Evolutionary conservation across 176 grass and related monocot species (phyloP), one percentile per base, ranked within the genome.

Genomic region (Aechmea fasciata): DNA sequence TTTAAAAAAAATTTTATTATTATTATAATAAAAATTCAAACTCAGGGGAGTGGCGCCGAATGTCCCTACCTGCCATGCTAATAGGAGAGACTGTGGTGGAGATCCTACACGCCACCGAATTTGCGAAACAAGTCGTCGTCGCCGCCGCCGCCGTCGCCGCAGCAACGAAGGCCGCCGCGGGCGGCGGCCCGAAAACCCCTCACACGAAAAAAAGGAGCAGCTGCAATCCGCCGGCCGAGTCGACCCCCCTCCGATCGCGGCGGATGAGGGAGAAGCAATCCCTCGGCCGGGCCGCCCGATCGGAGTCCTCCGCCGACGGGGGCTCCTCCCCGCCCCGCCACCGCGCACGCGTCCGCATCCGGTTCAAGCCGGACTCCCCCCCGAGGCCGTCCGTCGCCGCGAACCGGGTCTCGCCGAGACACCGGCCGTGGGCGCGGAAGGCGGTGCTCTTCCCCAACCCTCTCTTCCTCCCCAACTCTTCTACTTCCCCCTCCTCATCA

Each of bases 401-500:
- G 0, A 87, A 90, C 67, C 74, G 86, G 41, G 77, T 92, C 2
- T 97, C 86, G 2, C 93, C 92, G 5, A 87, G 82, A 68, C 83
- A 92, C 69, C 62, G 81, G 47, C 93, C 84, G 1, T 97, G 88
- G 86, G 88, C 68, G 1, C 92, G 84, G 79, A 97, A 97, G 78
- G 63, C 86, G 11, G 93, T 97, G 65, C 86, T 97, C 73, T 97
- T 97, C 53, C 89, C 93, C 19, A 97, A 97, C 20, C 76, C 84
- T 7, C 10, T 26, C 9, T 92, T 97, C 74, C 2, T 69, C 51
- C 11, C 72, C 19, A 65, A 85, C 20, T 51, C 75, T 11, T 81
- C 80, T 50, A 20, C 73, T 50, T 11, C 91, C 33, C 65, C 66
- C 19, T 20, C 71, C 13, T 81, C 89, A 47, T 70, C 84, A 57